Evolutionary conservation across 228 moss, liverwort and hornwort genomes (phyloP).

Genomic region (Sphagnum fallax): DNA sequence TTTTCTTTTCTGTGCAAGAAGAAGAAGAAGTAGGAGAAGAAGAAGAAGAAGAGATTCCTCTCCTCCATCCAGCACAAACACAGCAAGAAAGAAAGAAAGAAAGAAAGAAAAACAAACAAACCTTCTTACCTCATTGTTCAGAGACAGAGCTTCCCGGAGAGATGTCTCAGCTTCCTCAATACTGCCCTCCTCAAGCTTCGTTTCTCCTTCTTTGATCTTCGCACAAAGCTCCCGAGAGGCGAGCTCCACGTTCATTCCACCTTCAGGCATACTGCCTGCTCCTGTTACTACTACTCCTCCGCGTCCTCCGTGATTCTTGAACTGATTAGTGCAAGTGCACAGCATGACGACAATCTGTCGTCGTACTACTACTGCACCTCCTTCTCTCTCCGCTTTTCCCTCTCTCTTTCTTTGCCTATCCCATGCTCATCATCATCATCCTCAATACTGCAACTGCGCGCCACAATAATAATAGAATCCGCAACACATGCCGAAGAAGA

Average conservation of each 20-base stretch:
- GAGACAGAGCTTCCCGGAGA: constrained; percentile 58
- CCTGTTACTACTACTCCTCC: constrained; percentile 22
- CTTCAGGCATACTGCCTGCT: constrained; percentile 14
- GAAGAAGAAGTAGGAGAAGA: no score
- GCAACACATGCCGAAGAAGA: no score
- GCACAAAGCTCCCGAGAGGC: constrained; percentile 39
- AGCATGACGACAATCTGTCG: constrained; percentile 32
- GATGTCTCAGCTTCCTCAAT: constrained; percentile 60
- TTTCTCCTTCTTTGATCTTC: constrained; percentile 55
- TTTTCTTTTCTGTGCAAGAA: no score
- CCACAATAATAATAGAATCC: no score
- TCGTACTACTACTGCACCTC: neutral
- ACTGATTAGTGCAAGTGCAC: constrained; percentile 56
- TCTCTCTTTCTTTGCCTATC: no score
- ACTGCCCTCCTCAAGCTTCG: constrained; percentile 44
- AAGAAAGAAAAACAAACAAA: neutral
- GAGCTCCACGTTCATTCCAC: constrained; percentile 11
- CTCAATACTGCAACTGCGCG: no score
- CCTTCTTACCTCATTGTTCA: constrained; percentile 49
- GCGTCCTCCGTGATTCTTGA: constrained; percentile 22
- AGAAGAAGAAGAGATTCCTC: no score
- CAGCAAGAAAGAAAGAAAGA: neutral
- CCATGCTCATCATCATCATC: no score
- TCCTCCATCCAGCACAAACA: no score
- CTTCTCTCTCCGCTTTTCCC: no score